Evolutionary conservation across 2,329 filamentous ascomycete genomes (phyloP), one percentile per base, ranked within the genome.

Genomic region (Pseudogymnoascus destructans): DNA sequence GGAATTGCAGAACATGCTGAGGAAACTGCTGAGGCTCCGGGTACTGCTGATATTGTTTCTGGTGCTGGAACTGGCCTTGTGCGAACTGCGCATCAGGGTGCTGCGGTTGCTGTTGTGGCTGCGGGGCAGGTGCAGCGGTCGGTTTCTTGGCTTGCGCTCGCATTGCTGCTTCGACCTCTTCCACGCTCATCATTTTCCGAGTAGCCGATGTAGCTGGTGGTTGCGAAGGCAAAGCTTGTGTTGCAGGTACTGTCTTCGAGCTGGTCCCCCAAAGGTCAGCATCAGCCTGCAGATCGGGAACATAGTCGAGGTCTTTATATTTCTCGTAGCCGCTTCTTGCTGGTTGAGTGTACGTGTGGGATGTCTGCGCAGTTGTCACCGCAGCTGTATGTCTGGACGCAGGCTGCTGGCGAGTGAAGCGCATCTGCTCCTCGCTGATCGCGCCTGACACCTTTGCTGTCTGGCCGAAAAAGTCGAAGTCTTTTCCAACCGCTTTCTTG

Each of bases 121-220:
- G 65, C 23, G 60, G 63, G 33, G 58, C 54, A 17, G 56, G 70
- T 5, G 65, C 66, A 15, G 71, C 63, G 6, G 73, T 66, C 9
- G 75, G 73, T 61, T 77, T 78, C 65, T 80, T 79, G 30, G 81
- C 73, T 64, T 91, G 85, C 32, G 80, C 78, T 61, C 87, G 82
- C 85, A 98, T 91, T 63, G 89, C 85, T 58, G 92, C 92, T 73
- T 98, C 93, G 17, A 98, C 91, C 74, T 98, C 93, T 70, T 97
- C 93, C 67, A 98, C 72, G 66, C 89, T 97, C 86, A 98, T 85
- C 73, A 96, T 85, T 75, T 91, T 96, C 67, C 84, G 83, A 40
- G 78, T 66, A 4, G 72, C 64, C 7, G 66, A 66, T 35, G 70
- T 66, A 56, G 70, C 65, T 32, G 70, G 63, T n/a, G 68, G 65